Base-by-base conservation (phyloP, 805 yeast species). In the Kodamaea laetipori region DNA sequence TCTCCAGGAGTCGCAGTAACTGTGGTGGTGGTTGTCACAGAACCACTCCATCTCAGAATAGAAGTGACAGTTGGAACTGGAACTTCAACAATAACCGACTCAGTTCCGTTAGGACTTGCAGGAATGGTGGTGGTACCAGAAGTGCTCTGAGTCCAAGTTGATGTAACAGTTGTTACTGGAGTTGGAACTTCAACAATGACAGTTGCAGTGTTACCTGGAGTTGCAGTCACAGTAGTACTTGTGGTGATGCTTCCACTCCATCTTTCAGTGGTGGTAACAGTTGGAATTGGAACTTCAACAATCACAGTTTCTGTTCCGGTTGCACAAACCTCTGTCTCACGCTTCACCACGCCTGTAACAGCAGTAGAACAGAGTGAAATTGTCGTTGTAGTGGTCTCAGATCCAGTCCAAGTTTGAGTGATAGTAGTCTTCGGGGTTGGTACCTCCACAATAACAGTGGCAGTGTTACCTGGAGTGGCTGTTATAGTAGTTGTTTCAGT, bases 231-330 rank as follows among this genome's bases (percentile, higher is more conserved):
- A n/a, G n/a, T n/a, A n/a, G 28, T 28, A 10, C 47, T 44, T 8
- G 40, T 25, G n/a, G 44, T 35, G 11, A 10, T 9, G 5, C 37
- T 21, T 3, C 50, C 50, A 3, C 44, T 37, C 48, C 48, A 47
- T 8, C 46, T 34, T 9, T 38, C 7, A 5, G 51, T 43, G 26
- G 30, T 30, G 5, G 41, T 36, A 6, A 41, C 40, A 9, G 49
- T 44, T 12, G 39, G 43, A 16, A 35, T 23, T 6, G 59, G 57
- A 6, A 49, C 44, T 2, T 49, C 41, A 3, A 52, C 43, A 9
- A n/a, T n/a, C n/a, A n/a, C n/a, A n/a, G n/a, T n/a, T n/a, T n/a
- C n/a, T n/a, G n/a, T n/a, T n/a, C n/a, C n/a, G n/a, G n/a, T n/a
- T n/a, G n/a, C n/a, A n/a, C n/a, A n/a, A n/a, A n/a, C n/a, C n/a